Conservation (phyloP, 1,139 yeast genomes). For the Candida smagusa region DNA sequence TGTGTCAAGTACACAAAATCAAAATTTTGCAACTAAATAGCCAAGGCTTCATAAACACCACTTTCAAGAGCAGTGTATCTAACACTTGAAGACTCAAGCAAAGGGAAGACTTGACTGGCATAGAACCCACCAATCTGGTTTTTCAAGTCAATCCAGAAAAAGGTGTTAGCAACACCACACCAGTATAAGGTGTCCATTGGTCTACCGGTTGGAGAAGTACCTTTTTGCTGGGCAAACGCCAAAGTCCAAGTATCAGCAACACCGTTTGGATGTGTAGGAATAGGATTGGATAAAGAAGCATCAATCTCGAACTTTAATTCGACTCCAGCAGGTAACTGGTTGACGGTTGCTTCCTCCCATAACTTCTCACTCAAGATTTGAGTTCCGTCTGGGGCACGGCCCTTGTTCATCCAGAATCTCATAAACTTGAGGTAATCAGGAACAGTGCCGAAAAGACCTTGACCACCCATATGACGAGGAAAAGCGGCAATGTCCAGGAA, state of each 20-base stretch:
- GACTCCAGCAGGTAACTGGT: constrained; percentile 32
- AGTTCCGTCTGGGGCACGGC: constrained; percentile 36
- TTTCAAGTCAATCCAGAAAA: constrained; percentile 44
- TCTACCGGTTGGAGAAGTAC: constrained; percentile 36
- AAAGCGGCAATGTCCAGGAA: background rate
- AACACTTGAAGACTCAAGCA: constrained; percentile 10
- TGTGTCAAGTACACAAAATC: background rate
- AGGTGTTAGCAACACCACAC: constrained; percentile 46
- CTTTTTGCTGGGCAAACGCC: constrained; percentile 10
- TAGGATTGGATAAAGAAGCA: constrained; percentile 4
- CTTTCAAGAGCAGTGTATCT: constrained; percentile 9
- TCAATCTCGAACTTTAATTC: constrained; percentile 7
- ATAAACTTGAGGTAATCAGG: constrained; percentile 43
- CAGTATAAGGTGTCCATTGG: constrained; percentile 39
- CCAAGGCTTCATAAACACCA: constrained; percentile 8
- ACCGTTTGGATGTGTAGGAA: constrained; percentile 6
- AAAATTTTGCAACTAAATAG: too few relatives aligned
- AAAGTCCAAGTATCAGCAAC: constrained; percentile 5
- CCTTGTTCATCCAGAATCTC: constrained; percentile 45
- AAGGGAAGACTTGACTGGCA: constrained; percentile 39
- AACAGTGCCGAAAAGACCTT: constrained; percentile 44
- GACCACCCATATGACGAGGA: constrained; percentile 46
- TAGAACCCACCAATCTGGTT: constrained; percentile 43
- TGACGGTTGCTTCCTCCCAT: constrained; percentile 28
- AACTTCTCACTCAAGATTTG: constrained; percentile 30